Evolutionary conservation across 208 protist species (phyloP).

Genomic region (Trypanosoma theileri): DNA sequence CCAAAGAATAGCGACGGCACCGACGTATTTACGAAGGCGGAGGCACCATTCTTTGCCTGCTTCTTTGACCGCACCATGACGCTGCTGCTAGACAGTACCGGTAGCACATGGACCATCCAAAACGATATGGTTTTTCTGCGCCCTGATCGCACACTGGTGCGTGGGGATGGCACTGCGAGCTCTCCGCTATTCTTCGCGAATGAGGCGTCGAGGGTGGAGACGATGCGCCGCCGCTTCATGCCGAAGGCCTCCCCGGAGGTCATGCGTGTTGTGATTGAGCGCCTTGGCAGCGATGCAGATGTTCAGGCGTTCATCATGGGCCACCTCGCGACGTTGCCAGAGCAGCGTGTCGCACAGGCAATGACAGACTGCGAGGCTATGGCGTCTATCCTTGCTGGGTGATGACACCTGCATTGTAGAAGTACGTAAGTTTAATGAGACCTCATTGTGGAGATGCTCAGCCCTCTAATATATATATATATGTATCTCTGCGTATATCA

Average conservation of each 20-base stretch:
- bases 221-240: conserved; percentile 57
- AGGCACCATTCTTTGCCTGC: conserved; percentile 54
- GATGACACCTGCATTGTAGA: not conserved
- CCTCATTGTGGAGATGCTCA: too few relatives aligned
- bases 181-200: conserved; percentile 76
- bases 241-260: conserved; percentile 46
- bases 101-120: conserved; percentile 47
- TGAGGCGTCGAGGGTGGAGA: conserved; percentile 49
- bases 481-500: too few relatives aligned
- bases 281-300: conserved; percentile 38
- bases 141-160: conserved; percentile 60
- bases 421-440: not conserved
- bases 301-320: conserved; percentile 38
- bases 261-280: conserved; percentile 55
- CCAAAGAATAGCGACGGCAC: conserved; percentile 33
- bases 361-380: conserved; percentile 37
- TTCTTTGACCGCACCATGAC: conserved; percentile 86
- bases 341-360: conserved; percentile 43
- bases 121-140: conserved; percentile 87
- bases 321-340: conserved; percentile 37
- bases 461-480: too few relatives aligned
- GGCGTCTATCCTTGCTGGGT: conserved; percentile 21
- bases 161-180: conserved; percentile 49
- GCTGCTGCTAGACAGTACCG: conserved; percentile 36
- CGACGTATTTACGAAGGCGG: conserved; percentile 35